Percentiles rank a stretch among this genome's conserved stretches.
phyloP scores from a whole-genome alignment of 208 protist species.

The Leishmania amazonensis region DNA sequence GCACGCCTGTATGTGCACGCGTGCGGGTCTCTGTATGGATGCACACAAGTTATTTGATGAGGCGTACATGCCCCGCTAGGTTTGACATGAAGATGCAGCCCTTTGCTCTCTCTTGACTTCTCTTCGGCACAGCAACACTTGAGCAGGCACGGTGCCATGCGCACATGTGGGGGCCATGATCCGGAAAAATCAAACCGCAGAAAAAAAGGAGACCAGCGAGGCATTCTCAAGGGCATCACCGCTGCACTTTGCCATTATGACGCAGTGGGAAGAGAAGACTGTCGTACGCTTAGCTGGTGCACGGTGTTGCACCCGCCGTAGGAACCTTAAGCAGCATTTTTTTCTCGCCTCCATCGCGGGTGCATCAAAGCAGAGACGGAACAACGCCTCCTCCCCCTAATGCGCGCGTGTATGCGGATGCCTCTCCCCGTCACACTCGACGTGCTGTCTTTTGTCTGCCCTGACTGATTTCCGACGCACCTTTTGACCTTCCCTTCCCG shows the following conservation, averaged over 20 bases:
- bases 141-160: background rate
- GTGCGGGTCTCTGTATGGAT: background rate
- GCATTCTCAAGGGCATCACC: background rate
- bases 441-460: background rate
- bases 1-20: background rate
- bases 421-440: too few relatives aligned
- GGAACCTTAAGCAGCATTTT: background rate
- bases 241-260: background rate
- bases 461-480: background rate
- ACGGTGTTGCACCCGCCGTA: background rate
- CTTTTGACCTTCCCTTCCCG: background rate
- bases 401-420: too few relatives aligned
- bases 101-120: background rate
- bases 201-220: background rate
- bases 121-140: background rate
- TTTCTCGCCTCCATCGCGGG: background rate
- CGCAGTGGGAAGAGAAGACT: background rate
- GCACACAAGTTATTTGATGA: background rate
- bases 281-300: background rate
- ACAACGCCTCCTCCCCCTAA: too few relatives aligned
- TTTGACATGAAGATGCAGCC: background rate
- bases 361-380: background rate
- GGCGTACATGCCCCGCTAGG: background rate
- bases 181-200: background rate
- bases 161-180: background rate